Conservation (phyloP, 176 grass and related monocot genomes). For the Dactylis glomerata region DNA sequence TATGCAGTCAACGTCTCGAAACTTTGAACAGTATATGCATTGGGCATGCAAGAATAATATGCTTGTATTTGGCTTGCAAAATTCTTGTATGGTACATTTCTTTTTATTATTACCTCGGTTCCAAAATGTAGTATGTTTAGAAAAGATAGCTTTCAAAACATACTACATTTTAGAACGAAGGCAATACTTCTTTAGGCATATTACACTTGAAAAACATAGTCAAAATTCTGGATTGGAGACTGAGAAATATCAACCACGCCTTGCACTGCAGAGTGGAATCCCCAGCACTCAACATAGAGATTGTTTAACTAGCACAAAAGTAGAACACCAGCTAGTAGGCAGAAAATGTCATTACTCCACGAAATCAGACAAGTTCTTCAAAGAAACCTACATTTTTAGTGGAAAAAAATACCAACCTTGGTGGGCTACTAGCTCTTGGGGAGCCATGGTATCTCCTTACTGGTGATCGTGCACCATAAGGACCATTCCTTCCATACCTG, state of each 20-base stretch:
- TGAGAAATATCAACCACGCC: not conserved
- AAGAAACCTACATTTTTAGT: not conserved
- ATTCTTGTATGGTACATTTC: not conserved
- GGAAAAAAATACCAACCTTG: constrained; percentile 49
- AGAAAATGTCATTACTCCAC: not conserved
- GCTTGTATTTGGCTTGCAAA: not conserved
- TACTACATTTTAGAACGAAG: too few relatives aligned
- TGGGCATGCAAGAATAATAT: not conserved
- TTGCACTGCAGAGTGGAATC: not conserved
- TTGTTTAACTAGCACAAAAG: constrained; percentile 20
- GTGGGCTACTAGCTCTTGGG: constrained; percentile 50
- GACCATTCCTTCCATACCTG: constrained; percentile 52
- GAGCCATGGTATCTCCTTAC: constrained; percentile 46
- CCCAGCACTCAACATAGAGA: constrained; percentile 1
- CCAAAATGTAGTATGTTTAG: too few relatives aligned
- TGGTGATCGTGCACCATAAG: constrained; percentile 41
- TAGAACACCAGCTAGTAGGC: not conserved
- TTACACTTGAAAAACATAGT: constrained; percentile 7
- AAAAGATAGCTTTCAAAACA: too few relatives aligned
- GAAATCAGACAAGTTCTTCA: not conserved
- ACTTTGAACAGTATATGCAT: not conserved
- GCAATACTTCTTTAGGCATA: not conserved
- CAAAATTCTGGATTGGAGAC: not conserved
- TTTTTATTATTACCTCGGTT: not conserved
- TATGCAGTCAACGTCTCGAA: not conserved